Evolutionary conservation across 2,329 filamentous ascomycete species (phyloP), one percentile per base, ranked within the genome.

Genomic region (Aurifilum marmelostoma): DNA sequence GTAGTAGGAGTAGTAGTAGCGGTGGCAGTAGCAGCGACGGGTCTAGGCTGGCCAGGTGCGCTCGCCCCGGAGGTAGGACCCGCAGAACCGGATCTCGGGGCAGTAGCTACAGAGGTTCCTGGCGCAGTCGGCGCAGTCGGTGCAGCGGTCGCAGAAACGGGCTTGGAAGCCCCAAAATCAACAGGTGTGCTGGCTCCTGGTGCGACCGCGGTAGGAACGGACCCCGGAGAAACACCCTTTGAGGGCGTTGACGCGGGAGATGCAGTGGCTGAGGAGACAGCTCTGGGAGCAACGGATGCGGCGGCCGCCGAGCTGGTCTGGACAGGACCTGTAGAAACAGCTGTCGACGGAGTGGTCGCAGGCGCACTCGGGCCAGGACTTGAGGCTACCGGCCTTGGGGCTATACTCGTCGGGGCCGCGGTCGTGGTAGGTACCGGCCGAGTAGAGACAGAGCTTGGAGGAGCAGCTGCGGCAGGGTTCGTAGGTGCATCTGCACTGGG

Each of bases 321-420:
- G 7, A 24, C 29, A 50, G 66, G 21, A 8, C 41, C 69, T 16
- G 67, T 29, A 32, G 52, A 34, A 8, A 34, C 50, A 66, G 59
- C 39, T 27, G 32, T 52, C n/a, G 14, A 37, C 5, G 18, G 32
- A 29, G 66, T 43, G 1, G 4, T 29, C 24, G 24, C 66, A 63
- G 67, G 24, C 14, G 2, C 63, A 43, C 14, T 63, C 39, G 24
- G 14, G 9, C 24, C 37, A 27, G 16, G 16, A 27, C 7, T 32
- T 34, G 24, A 16, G 5, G 29, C 43, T 41, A 21, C 50, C 27
- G 63, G 43, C 21, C 34, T 60, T 12, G 47, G 21, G 50, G 61
- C 39, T 43, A 18, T 65, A 24, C 34, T n/a, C 14, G 47, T 27
- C 29, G 50, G 37, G 39, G 65, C 12, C 12, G 39, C 34, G 27